Conservation (phyloP, 345 rosid genomes). For the Citrus sp. region DNA sequence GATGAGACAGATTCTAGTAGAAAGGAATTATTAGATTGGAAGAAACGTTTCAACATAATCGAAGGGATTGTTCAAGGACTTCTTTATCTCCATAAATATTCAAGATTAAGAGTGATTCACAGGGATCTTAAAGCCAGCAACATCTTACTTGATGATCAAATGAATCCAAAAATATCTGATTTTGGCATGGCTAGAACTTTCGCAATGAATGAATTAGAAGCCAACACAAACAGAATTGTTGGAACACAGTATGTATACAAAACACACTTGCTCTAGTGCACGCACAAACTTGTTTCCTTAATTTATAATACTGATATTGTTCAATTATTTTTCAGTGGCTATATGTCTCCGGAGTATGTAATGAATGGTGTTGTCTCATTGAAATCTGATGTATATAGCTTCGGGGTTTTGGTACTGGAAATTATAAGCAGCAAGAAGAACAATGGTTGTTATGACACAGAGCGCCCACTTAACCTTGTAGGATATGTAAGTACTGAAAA, state of each 20-base stretch:
- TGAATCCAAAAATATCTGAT: too few species aligned
- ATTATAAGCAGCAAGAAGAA: constrained; percentile 8
- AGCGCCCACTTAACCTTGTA: constrained; percentile 5
- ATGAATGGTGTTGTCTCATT: not conserved
- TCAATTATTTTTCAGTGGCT: not conserved
- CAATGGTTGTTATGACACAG: constrained; percentile 2
- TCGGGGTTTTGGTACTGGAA: constrained; percentile 14
- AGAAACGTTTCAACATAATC: too few species aligned
- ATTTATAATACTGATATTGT: not conserved
- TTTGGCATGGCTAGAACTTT: too few species aligned
- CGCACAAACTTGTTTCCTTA: not conserved
- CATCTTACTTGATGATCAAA: too few species aligned
- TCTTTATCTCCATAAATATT: too few species aligned
- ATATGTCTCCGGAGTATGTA: constrained; percentile 15
- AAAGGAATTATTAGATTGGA: accelerated
- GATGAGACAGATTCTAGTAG: not conserved
- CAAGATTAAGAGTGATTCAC: too few species aligned
- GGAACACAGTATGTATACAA: not conserved
- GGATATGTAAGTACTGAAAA: constrained; percentile 17
- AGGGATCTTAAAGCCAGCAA: too few species aligned
- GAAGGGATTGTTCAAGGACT: too few species aligned
- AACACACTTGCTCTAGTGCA: not conserved
- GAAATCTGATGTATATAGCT: constrained; percentile 13
- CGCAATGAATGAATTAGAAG: too few species aligned
- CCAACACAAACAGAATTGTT: too few species aligned